Base-by-base conservation (phyloP, 2,329 filamentous ascomycete genomes). In the Tolypocladium ophioglossoides region DNA sequence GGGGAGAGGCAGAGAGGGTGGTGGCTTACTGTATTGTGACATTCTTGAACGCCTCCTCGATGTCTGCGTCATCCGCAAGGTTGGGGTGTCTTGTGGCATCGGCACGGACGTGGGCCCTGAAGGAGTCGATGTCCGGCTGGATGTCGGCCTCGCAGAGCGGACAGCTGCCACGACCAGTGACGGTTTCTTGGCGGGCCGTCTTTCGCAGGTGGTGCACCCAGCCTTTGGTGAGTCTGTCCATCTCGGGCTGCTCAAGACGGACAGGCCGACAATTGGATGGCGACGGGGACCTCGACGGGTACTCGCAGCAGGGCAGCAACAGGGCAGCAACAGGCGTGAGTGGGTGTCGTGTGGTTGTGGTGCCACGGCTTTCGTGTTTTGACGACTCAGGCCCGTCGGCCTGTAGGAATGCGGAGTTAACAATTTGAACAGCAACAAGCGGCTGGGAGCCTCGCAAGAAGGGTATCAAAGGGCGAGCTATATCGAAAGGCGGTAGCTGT, bases 171-270 rank as follows among this genome's bases (percentile, higher is more conserved):
- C 54, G 55, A 2, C 58, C 57, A 10, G 53, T 51, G 30, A 50
- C 51, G 24, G 57, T 57, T 10, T 54, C 57, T 37, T 64, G 60
- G 14, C 61, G 62, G 12, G 61, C 52, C 30, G 56, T 57, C 35
- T 58, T 64, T 30, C 63, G 61, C 16, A 63, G 54, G 37, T 64
- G 60, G 22, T 59, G 55, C 18, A 64, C 58, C 56, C 62, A 65
- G n/a, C 55, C 58, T 9, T 61, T 57, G 2, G 55, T 54, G 27
- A 56, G 27, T 20, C 34, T 35, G n/a, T 56, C 55, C 55, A 56
- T 56, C 27, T 27, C 30, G 38, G 6, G 39, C 14, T 35, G 18
- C 35, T 35, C 32, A 47, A 24, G n/a, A 9, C 44, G 44, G 2
- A 6, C 37, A n/a, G 24, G 18, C 44, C 39, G 27, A 27, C 44